Evolutionary conservation across 148 eudicot genomes (phyloP), one percentile per base, ranked within the genome.

Genomic region (Oxyria digyna): DNA sequence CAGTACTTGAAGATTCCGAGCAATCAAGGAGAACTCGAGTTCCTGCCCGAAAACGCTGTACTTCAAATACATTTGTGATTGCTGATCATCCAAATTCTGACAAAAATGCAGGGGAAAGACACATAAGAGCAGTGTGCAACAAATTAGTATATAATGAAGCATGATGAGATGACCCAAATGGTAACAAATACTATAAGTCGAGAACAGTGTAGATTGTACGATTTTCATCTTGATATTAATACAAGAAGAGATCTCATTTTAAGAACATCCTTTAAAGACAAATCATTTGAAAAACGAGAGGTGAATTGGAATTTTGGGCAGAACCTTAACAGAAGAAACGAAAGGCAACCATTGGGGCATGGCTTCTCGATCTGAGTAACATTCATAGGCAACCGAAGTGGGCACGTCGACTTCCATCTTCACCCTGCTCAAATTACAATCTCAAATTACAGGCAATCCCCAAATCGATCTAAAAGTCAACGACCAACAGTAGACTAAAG

Each of bases 311-410:
- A 24, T 4, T 26, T 24, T 11, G 62, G 26, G 3, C 42, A 32
- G 42, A 12, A 14, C 96, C 98, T 89, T 79, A 6, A 89, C 96
- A 67, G 96, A 67, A 14, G 96, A 89, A 78, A 93, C 86, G 83
- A 85, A 93, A 20, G 96, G 96, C 96, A 90, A 85, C 96, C 98
- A 90, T 3, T 73, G 78, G 62, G 98, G 87, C 68, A 88, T 90
- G 79, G 92, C 83, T 78, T 94, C 92, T 35, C 96, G 91, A 67
- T 94, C 96, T 26, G 81, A 83, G 78, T 90, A 94, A 64, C 95
- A 90, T 8, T 84, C 67, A 48, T 90, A 90, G 26, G 97, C 97
- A n/a, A 87, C 89, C 32, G 97, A 94, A 74, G 68, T 65, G 18
- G 98, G 96, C 54, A 93, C 91, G 50, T 89, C 88, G 14, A 93